Base-by-base conservation (phyloP, 192 early-diverging fungal genomes). In the Phlyctochytrium arcticum region DNA sequence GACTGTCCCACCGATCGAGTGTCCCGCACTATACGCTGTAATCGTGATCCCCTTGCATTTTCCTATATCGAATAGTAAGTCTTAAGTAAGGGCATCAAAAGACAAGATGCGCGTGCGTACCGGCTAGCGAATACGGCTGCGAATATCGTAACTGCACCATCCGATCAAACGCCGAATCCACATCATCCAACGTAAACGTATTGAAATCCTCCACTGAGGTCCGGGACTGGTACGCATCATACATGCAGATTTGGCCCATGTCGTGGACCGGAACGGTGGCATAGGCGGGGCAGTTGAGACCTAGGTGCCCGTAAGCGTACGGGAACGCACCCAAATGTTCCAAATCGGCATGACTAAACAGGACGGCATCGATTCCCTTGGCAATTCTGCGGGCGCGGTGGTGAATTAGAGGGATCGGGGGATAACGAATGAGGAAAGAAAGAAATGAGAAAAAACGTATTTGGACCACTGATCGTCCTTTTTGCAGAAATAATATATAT, bases 1-100 rank as follows among this genome's bases (percentile, higher is more conserved):
- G 42, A 99, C 79, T 1, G 95, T 93, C 21, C 96, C 96, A 61
- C 96, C 96, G 29, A 99, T 80, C 1, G 96, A 87, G 67, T 98
- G 95, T 7, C 94, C 96, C 2, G 95, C 96, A 17, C 87, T 73
- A 73, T 91, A 90, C 6, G 96, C 92, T 5, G 94, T 95, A 31
- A 99, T 84, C 0, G 87, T 88, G 10, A 97, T 94, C 4, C 89
- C 89, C 60, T 87, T 72, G 72, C 88, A 87, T 50, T 92, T 93
- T 1, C 87, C 89, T 70, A 34, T 21, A 21, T n/a, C n/a, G n/a
- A n/a, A n/a, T n/a, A n/a, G n/a, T n/a, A n/a, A n/a, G n/a, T n/a
- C n/a, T n/a, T n/a, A n/a, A n/a, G n/a, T n/a, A n/a, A n/a, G n/a
- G n/a, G n/a, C n/a, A n/a, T n/a, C n/a, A n/a, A n/a, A n/a, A n/a